A percentile compares a stretch with the other conserved stretches of the same genome.
Evolutionary conservation across 2,329 filamentous ascomycete genomes (phyloP).

Genomic region (Aspergillus luchuensis): DNA sequence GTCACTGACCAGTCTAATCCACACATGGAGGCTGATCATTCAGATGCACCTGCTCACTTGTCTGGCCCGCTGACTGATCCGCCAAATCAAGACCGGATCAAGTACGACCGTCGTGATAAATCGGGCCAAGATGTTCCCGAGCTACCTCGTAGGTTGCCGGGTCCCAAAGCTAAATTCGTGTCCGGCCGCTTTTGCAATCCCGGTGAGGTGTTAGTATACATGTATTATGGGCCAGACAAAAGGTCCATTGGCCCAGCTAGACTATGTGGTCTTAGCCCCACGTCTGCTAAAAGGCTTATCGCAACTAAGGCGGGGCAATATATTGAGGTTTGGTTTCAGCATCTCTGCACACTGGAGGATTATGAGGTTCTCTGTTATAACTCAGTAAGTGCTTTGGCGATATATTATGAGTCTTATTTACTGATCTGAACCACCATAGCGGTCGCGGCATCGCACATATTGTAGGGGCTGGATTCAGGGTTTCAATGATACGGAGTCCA

Average conservation of each 20-base stretch:
- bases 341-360: constrained; percentile 33
- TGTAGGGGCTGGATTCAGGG: constrained; percentile 39
- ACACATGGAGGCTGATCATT: neutral
- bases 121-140: neutral
- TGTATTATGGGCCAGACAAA: constrained; percentile 35
- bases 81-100: neutral
- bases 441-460: constrained; percentile 16
- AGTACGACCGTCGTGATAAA: neutral
- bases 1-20: neutral
- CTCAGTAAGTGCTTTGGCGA: constrained; percentile 22
- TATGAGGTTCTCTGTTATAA: constrained; percentile 30
- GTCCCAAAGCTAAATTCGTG: neutral
- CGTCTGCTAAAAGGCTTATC: constrained; percentile 21
- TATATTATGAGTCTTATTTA: neutral
- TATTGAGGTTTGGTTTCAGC: constrained; percentile 36
- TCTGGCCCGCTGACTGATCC: neutral
- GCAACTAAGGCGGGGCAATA: constrained; percentile 16
- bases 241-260: constrained; percentile 32
- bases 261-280: constrained; percentile 29
- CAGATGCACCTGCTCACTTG: neutral
- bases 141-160: constrained; percentile 17
- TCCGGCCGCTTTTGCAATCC: constrained; percentile 24
- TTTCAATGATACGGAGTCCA: constrained; percentile 34
- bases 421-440: neutral
- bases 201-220: constrained; percentile 30